Base-by-base conservation (phyloP, 352 stramenopile genomes). In the Phytophthora uliginosa region DNA sequence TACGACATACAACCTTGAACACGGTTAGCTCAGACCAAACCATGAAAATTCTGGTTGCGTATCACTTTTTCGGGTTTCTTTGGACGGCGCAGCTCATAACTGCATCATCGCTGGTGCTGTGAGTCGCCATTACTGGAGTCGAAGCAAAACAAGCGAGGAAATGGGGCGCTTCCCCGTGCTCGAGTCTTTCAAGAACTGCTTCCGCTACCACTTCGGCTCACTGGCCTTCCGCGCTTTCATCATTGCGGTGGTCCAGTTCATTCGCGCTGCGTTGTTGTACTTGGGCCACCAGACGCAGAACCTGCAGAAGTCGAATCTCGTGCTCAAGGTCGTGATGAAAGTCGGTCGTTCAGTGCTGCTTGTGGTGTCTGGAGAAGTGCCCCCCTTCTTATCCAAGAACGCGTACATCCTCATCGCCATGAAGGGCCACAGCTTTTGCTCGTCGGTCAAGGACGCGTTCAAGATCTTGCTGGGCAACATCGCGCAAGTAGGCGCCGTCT, bases 301-400 rank as follows among this genome's bases (percentile, higher is more conserved):
- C 26, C 63, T 94, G 13, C 86, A 95, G 53, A 73, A 91, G 54
- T 87, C 80, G 48, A 98, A 96, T 40, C 36, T 92, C 8, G 73
- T 89, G 1, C 76, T 97, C 24, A 97, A 92, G 38, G 90, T 97
- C 59, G 68, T 96, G 24, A 95, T 97, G 59, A 94, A 94, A n/a
- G 63, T 81, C 6, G 84, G 63, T 81, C 6, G 84, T 94, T 12
- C 90, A 98, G 73, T 99, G 97, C 78, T 98, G 89, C 76, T 78
- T 99, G 52, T 99, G 93, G 87, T 99, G 96, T 73, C 70, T 97
- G 2, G 91, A 97, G 60, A 98, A 98, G 60, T 98, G 93, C 62
- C 90, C 99, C 66, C 96, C 59, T 99, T 99, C 72, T 76, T 99
- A n/a, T 99, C 98, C 73, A 98, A 99, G 78, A 99, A 99, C 84